A percentile compares a stretch with the other conserved stretches of the same genome.
Evolutionary conservation across 208 protist species (phyloP).

Genomic region (Cochliopodium minus): DNA sequence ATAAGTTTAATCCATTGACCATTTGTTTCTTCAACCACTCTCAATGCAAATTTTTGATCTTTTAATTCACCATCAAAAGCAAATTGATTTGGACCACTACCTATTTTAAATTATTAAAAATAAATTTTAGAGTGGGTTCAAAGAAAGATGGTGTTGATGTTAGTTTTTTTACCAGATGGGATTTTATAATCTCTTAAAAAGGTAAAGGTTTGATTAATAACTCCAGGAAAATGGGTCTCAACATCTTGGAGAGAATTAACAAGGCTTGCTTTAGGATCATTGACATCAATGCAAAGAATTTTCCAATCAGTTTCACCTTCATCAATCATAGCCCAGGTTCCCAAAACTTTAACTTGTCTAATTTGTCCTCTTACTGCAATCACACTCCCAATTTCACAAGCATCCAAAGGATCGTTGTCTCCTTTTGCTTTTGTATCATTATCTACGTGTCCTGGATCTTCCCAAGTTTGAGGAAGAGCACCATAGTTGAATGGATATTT

Average conservation of each 20-base stretch:
- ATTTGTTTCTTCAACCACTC: too few species aligned
- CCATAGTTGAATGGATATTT: conserved; percentile 43
- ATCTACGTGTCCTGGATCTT: conserved; percentile 25
- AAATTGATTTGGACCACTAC: conserved; percentile 50
- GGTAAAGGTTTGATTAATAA: neutral
- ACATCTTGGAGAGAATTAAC: neutral
- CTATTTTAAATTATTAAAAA: neutral
- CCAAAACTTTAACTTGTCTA: conserved; percentile 59
- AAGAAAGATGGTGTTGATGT: neutral
- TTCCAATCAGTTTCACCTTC: conserved; percentile 82
- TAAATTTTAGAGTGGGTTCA: too few species aligned
- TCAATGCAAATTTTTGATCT: neutral
- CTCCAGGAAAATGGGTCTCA: too few species aligned
- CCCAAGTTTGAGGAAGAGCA: conserved; percentile 43
- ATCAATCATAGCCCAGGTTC: conserved; percentile 72
- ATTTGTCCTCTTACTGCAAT: conserved; percentile 57
- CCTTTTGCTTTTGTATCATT: conserved; percentile 23
- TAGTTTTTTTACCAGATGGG: neutral
- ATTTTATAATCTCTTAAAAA: neutral
- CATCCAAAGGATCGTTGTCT: conserved; percentile 73
- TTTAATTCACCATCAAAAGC: conserved; percentile 34
- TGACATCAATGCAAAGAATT: conserved; percentile 20
- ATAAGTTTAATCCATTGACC: too few species aligned
- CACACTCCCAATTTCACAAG: conserved; percentile 60
- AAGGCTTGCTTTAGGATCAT: neutral